A percentile compares a stretch with the other conserved stretches of the same genome.
These are phyloP conservation scores for Alternaria ethzedia DNA, from an alignment of 2,329 filamentous ascomycete species.

Conservation along the genomic window DNA sequence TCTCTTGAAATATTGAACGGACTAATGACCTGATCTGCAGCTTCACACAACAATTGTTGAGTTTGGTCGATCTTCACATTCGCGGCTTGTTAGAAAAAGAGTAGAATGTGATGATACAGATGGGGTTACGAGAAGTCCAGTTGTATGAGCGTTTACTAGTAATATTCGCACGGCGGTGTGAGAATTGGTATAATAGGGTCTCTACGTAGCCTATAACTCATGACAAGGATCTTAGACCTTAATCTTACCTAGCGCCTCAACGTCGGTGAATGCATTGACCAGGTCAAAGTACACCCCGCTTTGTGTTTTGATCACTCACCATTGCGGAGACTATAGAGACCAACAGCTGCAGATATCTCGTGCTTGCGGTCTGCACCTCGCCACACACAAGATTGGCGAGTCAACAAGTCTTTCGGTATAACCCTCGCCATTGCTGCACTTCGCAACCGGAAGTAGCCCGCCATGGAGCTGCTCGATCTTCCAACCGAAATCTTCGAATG, in stretches of 20 bases:
- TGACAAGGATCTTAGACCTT: background rate
- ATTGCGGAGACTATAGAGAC: background rate
- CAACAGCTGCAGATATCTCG: background rate
- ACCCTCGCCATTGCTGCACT: background rate
- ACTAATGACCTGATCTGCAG: rapidly evolving
- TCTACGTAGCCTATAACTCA: background rate
- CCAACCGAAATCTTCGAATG: background rate
- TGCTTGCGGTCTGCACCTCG: background rate
- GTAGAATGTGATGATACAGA: background rate
- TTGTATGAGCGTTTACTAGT: background rate
- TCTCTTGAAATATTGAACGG: rapidly evolving
- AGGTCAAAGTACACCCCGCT: background rate
- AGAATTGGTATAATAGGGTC: background rate
- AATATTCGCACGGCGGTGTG: background rate
- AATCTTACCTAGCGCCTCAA: background rate
- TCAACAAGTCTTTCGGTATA: background rate
- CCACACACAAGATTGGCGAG: background rate
- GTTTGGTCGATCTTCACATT: background rate
- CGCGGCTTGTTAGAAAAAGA: background rate
- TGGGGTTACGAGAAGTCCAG: background rate
- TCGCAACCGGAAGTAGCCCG: background rate
- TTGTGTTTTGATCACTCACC: background rate
- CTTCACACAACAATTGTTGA: background rate
- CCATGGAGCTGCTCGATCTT: background rate
- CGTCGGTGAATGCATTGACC: background rate